These are phyloP conservation scores for Stephanodiscus minutulus DNA, from an alignment of 108 stramenopile genomes.

Conservation along the genomic window DNA sequence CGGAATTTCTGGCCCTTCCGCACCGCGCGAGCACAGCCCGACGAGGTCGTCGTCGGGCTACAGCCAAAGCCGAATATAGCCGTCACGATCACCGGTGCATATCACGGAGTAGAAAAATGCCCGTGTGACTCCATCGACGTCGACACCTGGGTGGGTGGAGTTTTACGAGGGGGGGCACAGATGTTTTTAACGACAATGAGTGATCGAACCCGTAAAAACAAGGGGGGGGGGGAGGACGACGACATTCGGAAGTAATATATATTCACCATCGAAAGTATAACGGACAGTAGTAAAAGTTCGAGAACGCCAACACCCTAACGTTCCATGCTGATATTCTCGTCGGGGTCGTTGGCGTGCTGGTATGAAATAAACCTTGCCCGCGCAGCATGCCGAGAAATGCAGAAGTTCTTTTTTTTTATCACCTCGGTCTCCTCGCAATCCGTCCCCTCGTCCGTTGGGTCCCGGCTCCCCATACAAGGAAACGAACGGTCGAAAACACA, in stretches of 20 bases:
- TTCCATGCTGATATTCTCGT: constrained; percentile 21
- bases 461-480: too few species aligned
- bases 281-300: constrained; percentile 16
- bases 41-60: constrained; percentile 12
- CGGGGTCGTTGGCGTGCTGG: constrained; percentile 28
- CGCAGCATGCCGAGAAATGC: constrained; percentile 25
- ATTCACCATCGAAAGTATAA: constrained; percentile 4
- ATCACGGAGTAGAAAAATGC: constrained; percentile 16
- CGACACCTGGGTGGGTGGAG: constrained; percentile 30
- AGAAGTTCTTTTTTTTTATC: too few species aligned
- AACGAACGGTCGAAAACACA: too few species aligned
- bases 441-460: too few species aligned
- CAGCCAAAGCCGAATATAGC: constrained; percentile 31
- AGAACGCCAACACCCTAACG: constrained; percentile 24
- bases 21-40: background rate
- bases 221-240: background rate
- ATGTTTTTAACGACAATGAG: background rate
- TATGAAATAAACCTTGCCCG: constrained; percentile 27
- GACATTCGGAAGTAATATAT: background rate
- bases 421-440: too few species aligned
- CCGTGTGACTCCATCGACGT: constrained; percentile 19
- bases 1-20: constrained; percentile 9
- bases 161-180: background rate
- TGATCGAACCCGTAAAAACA: background rate
- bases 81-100: constrained; percentile 33